phyloP scores from a whole-genome alignment of 768 basidiomycete species.

The Calocera cornea region DNA sequence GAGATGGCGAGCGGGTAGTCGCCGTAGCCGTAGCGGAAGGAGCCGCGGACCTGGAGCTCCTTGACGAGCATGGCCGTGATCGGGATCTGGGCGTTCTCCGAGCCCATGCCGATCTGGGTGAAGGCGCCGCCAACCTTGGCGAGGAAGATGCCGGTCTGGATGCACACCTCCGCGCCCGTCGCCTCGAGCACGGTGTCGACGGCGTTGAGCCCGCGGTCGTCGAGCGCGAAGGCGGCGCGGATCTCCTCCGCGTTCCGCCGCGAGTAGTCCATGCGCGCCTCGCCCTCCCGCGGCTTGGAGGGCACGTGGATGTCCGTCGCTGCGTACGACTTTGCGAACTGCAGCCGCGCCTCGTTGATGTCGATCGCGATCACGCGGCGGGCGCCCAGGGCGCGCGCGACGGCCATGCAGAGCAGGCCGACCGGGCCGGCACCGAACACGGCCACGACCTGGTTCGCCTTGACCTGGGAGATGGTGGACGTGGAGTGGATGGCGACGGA shows the following conservation, averaged over 20 bases:
- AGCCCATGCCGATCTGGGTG: conserved; percentile 73
- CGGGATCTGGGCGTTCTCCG: conserved; percentile 59
- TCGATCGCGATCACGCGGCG: conserved; percentile 74
- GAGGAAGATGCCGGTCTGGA: conserved; percentile 70
- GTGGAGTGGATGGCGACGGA: conserved; percentile 87
- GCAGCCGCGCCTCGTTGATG: conserved; percentile 57
- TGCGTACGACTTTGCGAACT: conserved; percentile 75
- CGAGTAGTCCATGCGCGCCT: conserved; percentile 58
- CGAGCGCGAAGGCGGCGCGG: conserved; percentile 48
- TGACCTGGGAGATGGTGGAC: conserved; percentile 56
- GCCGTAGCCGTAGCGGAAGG: conserved; percentile 80
- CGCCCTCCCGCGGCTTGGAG: conserved; percentile 43
- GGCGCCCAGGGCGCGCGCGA: conserved; percentile 88
- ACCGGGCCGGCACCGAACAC: conserved; percentile 83
- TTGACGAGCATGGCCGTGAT: conserved; percentile 56
- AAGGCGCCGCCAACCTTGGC: conserved; percentile 47
- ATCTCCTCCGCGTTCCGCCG: conserved; percentile 54
- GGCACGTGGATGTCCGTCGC: conserved; percentile 58
- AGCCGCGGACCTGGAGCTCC: conserved; percentile 71
- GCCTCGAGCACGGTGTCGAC: conserved; percentile 87
- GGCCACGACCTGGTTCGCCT: conserved; percentile 58
- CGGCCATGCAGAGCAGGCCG: conserved; percentile 75
- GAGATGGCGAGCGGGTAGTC: conserved; percentile 77
- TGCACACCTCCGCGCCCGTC: conserved; percentile 83
- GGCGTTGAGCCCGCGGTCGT: conserved; percentile 51